phyloP scores from a whole-genome alignment of 2,329 filamentous ascomycete species.

The Exophiala sp. region DNA sequence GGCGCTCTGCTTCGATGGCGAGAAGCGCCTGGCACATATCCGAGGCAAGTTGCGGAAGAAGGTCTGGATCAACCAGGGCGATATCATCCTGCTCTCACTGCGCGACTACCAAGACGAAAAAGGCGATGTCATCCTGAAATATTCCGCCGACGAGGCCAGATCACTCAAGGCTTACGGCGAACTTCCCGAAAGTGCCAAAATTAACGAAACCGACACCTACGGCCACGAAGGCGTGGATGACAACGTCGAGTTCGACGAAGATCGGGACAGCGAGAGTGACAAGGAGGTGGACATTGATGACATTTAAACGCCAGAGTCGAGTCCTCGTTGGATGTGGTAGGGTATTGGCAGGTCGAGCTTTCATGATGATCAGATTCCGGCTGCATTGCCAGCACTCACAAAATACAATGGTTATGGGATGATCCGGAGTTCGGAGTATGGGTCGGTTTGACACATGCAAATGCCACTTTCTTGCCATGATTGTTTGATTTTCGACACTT shows the following conservation, averaged over 20 bases:
- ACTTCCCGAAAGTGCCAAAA: conserved; percentile 94
- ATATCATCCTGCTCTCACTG: conserved; percentile 82
- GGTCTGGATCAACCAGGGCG: conserved; percentile 99
- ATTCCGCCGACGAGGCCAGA: conserved; percentile 90
- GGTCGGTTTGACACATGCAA: neutral
- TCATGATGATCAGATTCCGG: conserved; percentile 6
- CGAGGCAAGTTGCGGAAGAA: conserved; percentile 98
- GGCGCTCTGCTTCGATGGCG: conserved; percentile 90
- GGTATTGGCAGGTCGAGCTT: neutral
- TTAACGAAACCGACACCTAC: conserved; percentile 98
- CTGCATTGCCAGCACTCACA: conserved; percentile 13
- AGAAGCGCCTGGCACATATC: conserved; percentile 75
- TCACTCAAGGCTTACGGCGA: conserved; percentile 96
- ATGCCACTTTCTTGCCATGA: neutral
- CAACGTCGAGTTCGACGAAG: conserved; percentile 98
- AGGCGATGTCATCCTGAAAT: conserved; percentile 90
- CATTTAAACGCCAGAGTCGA: conserved; percentile 56
- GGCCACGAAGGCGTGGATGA: conserved; percentile 89
- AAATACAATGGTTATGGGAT: conserved; percentile 13
- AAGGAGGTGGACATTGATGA: conserved; percentile 84
- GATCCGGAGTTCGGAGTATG: neutral
- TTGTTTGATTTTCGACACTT: neutral
- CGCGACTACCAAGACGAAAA: conserved; percentile 94
- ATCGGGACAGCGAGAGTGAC: conserved; percentile 58
- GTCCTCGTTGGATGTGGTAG: conserved; percentile 5